Percentiles rank a stretch among this genome's conserved stretches.
Conservation (phyloP, 1,284 basidiomycete species). For the Ganoderma leucocontextum region DNA sequence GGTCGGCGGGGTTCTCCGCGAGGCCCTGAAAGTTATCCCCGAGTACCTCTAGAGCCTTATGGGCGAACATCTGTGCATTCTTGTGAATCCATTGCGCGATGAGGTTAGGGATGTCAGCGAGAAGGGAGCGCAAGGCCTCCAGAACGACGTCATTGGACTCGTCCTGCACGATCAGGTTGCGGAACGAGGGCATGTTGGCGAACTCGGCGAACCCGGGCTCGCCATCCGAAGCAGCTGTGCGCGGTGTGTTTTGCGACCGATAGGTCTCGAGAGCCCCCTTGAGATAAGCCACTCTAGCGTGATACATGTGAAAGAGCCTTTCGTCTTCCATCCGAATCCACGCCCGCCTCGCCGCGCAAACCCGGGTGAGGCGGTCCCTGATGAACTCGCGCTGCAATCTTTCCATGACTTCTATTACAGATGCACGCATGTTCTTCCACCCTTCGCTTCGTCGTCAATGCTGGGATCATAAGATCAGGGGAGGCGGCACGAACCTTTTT, state of each 20-base stretch:
- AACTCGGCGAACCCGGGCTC: conserved; percentile 1
- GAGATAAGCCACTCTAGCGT: conserved; percentile 2
- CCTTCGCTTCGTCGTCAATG: neutral
- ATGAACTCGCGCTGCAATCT: neutral
- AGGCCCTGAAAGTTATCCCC: neutral
- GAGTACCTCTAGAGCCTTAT: neutral
- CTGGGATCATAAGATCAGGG: neutral
- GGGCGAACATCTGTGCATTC: neutral
- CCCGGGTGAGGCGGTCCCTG: neutral
- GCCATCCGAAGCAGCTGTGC: neutral
- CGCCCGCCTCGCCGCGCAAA: neutral
- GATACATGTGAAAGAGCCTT: neutral
- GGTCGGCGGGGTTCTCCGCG: neutral
- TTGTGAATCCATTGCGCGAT: neutral
- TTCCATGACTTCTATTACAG: conserved; percentile 1
- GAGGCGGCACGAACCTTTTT: conserved; percentile 8
- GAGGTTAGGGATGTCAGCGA: neutral
- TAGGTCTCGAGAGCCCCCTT: neutral
- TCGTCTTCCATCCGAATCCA: conserved; percentile 4
- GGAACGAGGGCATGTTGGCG: neutral
- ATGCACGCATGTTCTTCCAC: neutral
- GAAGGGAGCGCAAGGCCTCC: neutral
- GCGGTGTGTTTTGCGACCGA: neutral
- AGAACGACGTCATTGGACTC: neutral
- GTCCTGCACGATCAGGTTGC: neutral